Conservation (phyloP, 441 rosid genomes). For the Populus tomentosa region DNA sequence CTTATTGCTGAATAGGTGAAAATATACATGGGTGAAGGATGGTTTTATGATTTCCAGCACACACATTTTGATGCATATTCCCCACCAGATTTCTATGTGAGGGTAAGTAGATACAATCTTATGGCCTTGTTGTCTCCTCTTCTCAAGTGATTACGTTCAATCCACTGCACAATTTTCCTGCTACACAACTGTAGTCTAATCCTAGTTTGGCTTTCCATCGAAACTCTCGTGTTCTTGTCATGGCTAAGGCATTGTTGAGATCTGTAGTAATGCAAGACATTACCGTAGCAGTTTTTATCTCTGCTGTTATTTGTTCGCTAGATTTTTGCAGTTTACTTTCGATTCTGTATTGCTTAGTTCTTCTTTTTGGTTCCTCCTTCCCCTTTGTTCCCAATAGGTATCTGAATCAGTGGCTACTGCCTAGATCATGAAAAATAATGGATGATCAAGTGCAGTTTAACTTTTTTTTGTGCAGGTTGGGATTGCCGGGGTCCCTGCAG, state of each 20-base stretch:
- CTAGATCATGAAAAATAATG: neutral
- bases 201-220: neutral
- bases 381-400: neutral
- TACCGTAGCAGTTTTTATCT: neutral
- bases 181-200: neutral
- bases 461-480: slow-evolving; percentile 45
- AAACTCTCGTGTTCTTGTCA: neutral
- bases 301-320: neutral
- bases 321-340: neutral
- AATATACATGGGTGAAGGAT: slow-evolving; percentile 87
- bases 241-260: neutral
- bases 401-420: neutral
- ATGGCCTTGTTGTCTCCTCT: neutral
- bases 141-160: neutral
- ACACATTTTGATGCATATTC: slow-evolving; percentile 80
- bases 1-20: slow-evolving; percentile 44
- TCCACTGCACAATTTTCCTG: neutral
- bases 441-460: neutral
- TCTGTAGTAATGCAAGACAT: neutral
- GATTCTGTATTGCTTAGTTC: neutral
- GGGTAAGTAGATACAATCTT: slow-evolving; percentile 35
- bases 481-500: slow-evolving; percentile 71
- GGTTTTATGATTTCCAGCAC: slow-evolving; percentile 64
- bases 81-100: slow-evolving; percentile 76
- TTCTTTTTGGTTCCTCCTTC: neutral